Evolutionary conservation across 139 green algal genomes (phyloP).

Genomic region (Tetratostichococcus sp.): DNA sequence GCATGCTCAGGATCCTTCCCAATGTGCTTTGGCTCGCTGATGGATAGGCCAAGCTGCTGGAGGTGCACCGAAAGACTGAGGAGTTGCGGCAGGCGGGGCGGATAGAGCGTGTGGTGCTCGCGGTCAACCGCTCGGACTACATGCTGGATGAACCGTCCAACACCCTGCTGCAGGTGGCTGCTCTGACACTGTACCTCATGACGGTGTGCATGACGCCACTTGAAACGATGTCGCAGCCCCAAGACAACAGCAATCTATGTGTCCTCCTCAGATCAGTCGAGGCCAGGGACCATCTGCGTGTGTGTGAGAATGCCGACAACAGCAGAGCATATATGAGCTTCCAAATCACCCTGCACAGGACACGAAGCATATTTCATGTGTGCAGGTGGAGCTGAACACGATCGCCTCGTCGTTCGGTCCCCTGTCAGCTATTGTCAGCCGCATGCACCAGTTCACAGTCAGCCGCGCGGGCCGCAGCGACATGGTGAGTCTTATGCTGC

Average conservation of each 20-base stretch:
- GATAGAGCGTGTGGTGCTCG: slow-evolving; percentile 56
- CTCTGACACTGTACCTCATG: not conserved
- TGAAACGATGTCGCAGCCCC: no score
- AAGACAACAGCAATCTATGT: no score
- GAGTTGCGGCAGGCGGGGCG: slow-evolving; percentile 1
- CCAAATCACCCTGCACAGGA: no score
- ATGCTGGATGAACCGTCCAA: slow-evolving; percentile 90
- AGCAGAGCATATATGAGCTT: no score
- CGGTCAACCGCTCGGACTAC: slow-evolving; percentile 91
- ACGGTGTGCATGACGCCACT: no score
- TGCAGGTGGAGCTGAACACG: slow-evolving; percentile 97
- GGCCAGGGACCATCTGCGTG: no score
- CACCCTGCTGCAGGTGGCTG: slow-evolving; percentile 72
- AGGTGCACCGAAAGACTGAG: slow-evolving; percentile 26
- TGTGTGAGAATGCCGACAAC: no score
- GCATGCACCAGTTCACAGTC: slow-evolving; percentile 66
- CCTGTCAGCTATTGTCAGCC: slow-evolving; percentile 61
- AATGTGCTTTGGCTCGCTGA: no score
- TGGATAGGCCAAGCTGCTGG: slow-evolving; percentile 43
- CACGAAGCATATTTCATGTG: no score
- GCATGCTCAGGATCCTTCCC: no score
- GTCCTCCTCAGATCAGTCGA: no score
- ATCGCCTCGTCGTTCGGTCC: slow-evolving; percentile 93
- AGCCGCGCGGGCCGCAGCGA: slow-evolving; percentile 3
- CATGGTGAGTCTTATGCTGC: slow-evolving; percentile 1